Base-by-base conservation (phyloP, 2,329 filamentous ascomycete genomes). In the Camillea tinctor region DNA sequence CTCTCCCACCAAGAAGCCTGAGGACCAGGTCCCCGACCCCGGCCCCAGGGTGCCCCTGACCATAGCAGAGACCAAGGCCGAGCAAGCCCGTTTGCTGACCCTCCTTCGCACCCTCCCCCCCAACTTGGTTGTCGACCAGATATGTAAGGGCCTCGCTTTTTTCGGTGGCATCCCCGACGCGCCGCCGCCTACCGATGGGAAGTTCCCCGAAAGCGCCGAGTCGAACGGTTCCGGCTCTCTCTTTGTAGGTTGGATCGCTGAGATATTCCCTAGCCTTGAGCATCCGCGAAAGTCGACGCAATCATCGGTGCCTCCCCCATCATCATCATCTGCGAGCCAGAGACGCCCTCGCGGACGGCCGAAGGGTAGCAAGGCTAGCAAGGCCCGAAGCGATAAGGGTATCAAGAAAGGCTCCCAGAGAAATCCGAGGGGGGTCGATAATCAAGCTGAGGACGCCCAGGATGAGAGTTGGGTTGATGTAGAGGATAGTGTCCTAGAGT, bases 141-240 rank as follows among this genome's bases (percentile, higher is more conserved):
- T 89, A 36, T 88, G 84, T 68, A 87, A 82, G 65, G 86, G 84
- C 1, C 69, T 88, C 57, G 80, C 82, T n/a, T 88, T 85, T 65
- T 88, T 88, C 71, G 86, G 86, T 7, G 84, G 85, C 23, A 79
- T 84, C 52, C 83, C 84, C 44, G 81, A 80, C 24, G 81, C 80
- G 4, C 81, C 82, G 7, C 79, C 81, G n/a, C 77, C 80, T 0
- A 72, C 78, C 24, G 77, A 81, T 63, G 79, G 76, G 17, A 74
- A 72, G 1, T 88, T 88, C 56, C 85, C 86, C 1, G 75, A 78
- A 23, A 88, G 86, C 64, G 80, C 78, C 9, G 77, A 80, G 52
- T 78, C 78, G 13, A 87, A 87, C 68, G 85, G 86, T 2, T 75
- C 81, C 1, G 86, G 86, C 1, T 79, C 80, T 20, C 73, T 85